phyloP scores from a whole-genome alignment of 306 rosid genomes.

The Quillaja saponaria region DNA sequence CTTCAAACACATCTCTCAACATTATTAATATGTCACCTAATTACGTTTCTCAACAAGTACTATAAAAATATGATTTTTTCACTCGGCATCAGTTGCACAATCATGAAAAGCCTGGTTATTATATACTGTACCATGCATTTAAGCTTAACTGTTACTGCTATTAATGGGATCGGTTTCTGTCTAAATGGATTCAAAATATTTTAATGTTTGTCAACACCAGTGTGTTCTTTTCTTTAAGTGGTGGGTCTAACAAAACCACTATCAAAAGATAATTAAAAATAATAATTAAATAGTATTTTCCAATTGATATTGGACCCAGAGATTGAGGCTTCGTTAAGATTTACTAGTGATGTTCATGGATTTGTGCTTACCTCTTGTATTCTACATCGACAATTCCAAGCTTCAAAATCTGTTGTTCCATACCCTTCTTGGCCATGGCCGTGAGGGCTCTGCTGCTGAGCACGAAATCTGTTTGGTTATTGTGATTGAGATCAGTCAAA shows the following conservation, averaged over 20 bases:
- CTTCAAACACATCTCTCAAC: too few relatives aligned
- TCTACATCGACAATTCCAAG: slow-evolving; percentile 75
- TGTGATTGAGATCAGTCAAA: slow-evolving; percentile 64
- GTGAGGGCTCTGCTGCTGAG: slow-evolving; percentile 68
- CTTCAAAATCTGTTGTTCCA: slow-evolving; percentile 43
- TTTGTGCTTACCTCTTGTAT: slow-evolving; percentile 60
- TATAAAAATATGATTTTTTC: slow-evolving; percentile 14
- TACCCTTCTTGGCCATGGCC: slow-evolving; percentile 65
- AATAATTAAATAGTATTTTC: not conserved
- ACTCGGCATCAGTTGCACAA: slow-evolving; percentile 4
- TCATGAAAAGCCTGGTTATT: slow-evolving; percentile 14
- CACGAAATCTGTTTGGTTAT: slow-evolving; percentile 66
- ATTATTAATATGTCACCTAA: too few relatives aligned
- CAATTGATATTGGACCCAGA: too few relatives aligned
- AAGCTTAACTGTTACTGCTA: slow-evolving; percentile 48
- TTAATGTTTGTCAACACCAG: slow-evolving; percentile 22
- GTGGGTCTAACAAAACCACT: slow-evolving; percentile 32
- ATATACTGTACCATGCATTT: slow-evolving; percentile 21
- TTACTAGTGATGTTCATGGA: slow-evolving; percentile 8
- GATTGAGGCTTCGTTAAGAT: too few relatives aligned
- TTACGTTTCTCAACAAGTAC: not conserved
- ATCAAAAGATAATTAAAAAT: not conserved
- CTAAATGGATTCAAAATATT: slow-evolving; percentile 20
- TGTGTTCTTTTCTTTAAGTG: slow-evolving; percentile 2
- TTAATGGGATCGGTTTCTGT: slow-evolving; percentile 32